Evolutionary conservation across 345 rosid genomes (phyloP), one percentile per base, ranked within the genome.

Genomic region (Populus deltoides): DNA sequence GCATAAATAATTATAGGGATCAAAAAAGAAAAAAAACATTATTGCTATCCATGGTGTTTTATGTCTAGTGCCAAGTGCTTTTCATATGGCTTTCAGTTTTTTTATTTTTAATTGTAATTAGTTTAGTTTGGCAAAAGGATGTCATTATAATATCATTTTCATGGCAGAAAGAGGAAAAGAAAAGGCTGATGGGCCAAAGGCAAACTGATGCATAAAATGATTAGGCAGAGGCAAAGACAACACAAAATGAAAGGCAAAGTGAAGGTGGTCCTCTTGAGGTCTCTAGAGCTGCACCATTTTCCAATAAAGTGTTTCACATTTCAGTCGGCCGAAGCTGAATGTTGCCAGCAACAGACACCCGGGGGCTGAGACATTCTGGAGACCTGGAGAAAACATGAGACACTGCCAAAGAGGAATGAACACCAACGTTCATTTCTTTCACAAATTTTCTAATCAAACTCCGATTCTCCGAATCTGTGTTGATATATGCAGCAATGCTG

Each of bases 211-310:
- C 13, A 1, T 36, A 24, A 22, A 75, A 59, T 27, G 78, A 75
- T 61, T 66, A 47, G n/a, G 39, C 9, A 5, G 38, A 47, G 29
- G 63, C 15, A 59, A 68, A 67, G 67, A 27, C n/a, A 53, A 33
- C 69, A 39, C 74, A 70, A 41, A 69, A 69, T 77, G 39, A 69
- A 55, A 57, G 74, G 59, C 27, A 39, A 43, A 38, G 70, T 35
- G 25, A 57, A n/a, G 63, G 15, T 9, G 29, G 29, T 41, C 13
- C 22, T 36, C 36, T 59, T 36, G 49, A 18, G 45, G 25, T 53
- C 31, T 45, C 39, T 38, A 5, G 63, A 57, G 15, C 63, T 57
- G 63, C 63, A 24, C 25, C 63, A n/a, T 57, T n/a, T 53, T 57
- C 63, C 8, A 17, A 51, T 51, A 71, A 51, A 51, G 75, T 2